A percentile compares a stretch with the other conserved stretches of the same genome.
Evolutionary conservation across 1,284 basidiomycete species (phyloP).

Genomic region (Moniliella sp.): DNA sequence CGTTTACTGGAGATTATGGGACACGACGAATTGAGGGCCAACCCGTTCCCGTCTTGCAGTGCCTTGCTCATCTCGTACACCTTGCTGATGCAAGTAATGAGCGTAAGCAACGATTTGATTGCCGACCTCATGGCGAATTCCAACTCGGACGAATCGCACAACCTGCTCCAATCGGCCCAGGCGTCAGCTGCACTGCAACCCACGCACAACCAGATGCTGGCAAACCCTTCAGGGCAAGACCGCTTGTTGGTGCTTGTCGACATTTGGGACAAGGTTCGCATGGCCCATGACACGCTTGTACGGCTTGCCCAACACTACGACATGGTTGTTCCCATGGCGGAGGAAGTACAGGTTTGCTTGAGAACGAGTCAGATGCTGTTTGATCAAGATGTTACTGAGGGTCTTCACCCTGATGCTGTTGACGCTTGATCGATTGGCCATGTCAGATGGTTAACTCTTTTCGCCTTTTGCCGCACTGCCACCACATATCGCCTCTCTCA

Average conservation of each 20-base stretch:
- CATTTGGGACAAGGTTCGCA: constrained; percentile 16
- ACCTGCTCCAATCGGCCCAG: not conserved
- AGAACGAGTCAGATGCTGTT: too few relatives aligned
- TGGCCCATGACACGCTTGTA: constrained; percentile 13
- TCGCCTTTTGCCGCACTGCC: too few relatives aligned
- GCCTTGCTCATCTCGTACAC: not conserved
- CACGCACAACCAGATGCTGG: too few relatives aligned
- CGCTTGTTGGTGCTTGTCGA: constrained; percentile 6
- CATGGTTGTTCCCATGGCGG: too few relatives aligned
- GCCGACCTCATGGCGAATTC: too few relatives aligned
- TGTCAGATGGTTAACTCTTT: too few relatives aligned
- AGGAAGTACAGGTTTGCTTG: too few relatives aligned
- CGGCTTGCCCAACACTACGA: constrained; percentile 17
- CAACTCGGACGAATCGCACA: not conserved
- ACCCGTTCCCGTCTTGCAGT: not conserved
- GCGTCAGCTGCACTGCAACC: not conserved
- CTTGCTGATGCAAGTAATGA: not conserved
- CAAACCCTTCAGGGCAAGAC: too few relatives aligned
- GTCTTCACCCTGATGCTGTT: too few relatives aligned
- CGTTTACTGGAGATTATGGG: not conserved
- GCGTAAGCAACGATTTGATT: not conserved
- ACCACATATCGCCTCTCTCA: too few relatives aligned
- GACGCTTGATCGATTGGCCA: too few relatives aligned
- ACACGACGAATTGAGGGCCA: not conserved
- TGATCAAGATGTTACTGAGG: too few relatives aligned